These are phyloP conservation scores for Apiospora phragmitis DNA, from an alignment of 2,329 filamentous ascomycete species.

Conservation along the genomic window DNA sequence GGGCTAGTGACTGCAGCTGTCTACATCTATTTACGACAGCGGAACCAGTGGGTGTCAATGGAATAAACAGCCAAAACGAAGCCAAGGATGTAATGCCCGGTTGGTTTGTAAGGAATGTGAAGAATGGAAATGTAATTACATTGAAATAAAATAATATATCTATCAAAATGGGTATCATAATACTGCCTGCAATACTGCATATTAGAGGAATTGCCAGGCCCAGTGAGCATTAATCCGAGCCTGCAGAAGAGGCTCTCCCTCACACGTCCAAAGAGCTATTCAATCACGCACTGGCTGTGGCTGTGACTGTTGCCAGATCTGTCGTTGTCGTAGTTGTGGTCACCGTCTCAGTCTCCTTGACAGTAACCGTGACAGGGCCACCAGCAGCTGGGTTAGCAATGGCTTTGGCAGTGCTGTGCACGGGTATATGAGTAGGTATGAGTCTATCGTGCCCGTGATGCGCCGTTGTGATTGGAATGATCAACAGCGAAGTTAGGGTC, in stretches of 20 bases:
- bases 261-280: not conserved
- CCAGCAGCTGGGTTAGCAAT: not conserved
- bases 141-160: slow-evolving; percentile 6
- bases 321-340: slow-evolving; percentile 22
- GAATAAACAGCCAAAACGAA: not conserved
- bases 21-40: not conserved
- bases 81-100: not conserved
- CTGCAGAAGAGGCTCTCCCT: not conserved
- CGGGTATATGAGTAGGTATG: slow-evolving; percentile 3
- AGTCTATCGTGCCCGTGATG: not conserved
- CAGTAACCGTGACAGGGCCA: slow-evolving; percentile 19
- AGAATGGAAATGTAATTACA: slow-evolving; percentile 8
- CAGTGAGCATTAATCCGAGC: not conserved
- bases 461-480: slow-evolving; percentile 11
- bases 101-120: not conserved
- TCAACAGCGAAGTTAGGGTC: slow-evolving; percentile 3
- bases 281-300: not conserved
- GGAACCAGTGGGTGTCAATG: not conserved
- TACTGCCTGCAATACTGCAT: not conserved
- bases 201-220: not conserved
- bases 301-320: slow-evolving; percentile 19
- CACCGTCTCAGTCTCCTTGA: slow-evolving; percentile 24
- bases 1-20: not conserved
- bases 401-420: slow-evolving; percentile 13
- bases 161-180: slow-evolving; percentile 9